Evolutionary conservation across 805 yeast genomes (phyloP).

Genomic region (Barnettozyma salicaria): DNA sequence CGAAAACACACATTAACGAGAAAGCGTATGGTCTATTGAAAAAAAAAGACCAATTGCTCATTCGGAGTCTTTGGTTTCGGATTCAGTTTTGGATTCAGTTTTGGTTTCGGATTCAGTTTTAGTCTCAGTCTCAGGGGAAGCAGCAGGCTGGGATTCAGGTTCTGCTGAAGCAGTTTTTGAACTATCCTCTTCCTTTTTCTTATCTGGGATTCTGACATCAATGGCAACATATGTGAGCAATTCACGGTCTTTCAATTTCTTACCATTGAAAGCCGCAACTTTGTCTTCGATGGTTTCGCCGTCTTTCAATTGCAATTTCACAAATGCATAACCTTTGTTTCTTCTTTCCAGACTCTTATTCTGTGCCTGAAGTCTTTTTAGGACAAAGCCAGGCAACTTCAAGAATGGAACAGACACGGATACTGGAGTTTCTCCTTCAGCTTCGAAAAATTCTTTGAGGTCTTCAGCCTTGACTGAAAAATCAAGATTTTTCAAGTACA

Average conservation of each 20-base stretch:
- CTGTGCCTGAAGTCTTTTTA: slow-evolving; percentile 38
- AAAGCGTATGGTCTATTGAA: too few species aligned
- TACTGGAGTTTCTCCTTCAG: slow-evolving; percentile 40
- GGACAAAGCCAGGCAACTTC: slow-evolving; percentile 38
- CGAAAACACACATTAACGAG: too few species aligned
- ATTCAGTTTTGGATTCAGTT: slow-evolving; percentile 12
- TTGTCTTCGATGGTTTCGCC: slow-evolving; percentile 53
- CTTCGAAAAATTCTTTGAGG: slow-evolving; percentile 43
- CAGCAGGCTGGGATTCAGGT: too few species aligned
- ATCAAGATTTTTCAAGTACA: slow-evolving; percentile 57
- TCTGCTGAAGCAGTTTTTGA: slow-evolving; percentile 27
- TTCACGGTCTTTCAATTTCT: slow-evolving; percentile 56
- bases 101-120: slow-evolving; percentile 5
- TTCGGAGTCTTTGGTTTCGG: slow-evolving; percentile 1
- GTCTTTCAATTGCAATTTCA: slow-evolving; percentile 35
- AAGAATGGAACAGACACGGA: slow-evolving; percentile 57
- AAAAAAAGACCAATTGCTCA: background rate
- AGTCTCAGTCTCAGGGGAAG: slow-evolving; percentile 21
- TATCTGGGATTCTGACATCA: slow-evolving; percentile 38
- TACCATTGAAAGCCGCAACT: slow-evolving; percentile 62
- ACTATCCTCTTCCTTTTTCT: slow-evolving; percentile 30
- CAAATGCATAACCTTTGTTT: slow-evolving; percentile 60
- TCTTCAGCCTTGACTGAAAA: slow-evolving; percentile 54
- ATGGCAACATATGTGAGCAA: slow-evolving; percentile 70
- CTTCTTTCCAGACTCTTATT: slow-evolving; percentile 43